A percentile compares a stretch with the other conserved stretches of the same genome.
phyloP scores from a whole-genome alignment of 345 rosid genomes.

The Bruguiera gymnorhiza region DNA sequence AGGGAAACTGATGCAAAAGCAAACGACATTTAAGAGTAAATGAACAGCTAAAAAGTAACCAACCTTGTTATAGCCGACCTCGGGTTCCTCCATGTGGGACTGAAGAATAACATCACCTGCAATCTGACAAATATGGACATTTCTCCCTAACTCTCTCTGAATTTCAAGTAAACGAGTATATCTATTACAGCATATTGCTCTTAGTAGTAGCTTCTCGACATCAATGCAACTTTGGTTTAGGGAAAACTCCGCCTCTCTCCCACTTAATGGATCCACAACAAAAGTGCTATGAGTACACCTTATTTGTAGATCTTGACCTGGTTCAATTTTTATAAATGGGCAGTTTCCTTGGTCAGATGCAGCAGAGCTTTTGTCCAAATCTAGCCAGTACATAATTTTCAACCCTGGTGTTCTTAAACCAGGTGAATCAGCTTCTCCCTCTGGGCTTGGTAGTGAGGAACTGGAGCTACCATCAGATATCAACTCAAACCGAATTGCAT shows the following conservation, averaged over 20 bases:
- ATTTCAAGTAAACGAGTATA: slow-evolving; percentile 91
- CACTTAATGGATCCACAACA: slow-evolving; percentile 74
- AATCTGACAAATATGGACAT: slow-evolving; percentile 57
- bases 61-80: slow-evolving; percentile 49
- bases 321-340: slow-evolving; percentile 84
- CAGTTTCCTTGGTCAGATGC: slow-evolving; percentile 48
- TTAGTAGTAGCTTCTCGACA: slow-evolving; percentile 79
- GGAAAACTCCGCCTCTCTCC: slow-evolving; percentile 76
- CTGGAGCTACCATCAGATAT: slow-evolving; percentile 61
- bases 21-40: background rate
- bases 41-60: slow-evolving; percentile 8
- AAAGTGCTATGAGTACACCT: slow-evolving; percentile 74
- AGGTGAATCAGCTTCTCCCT: slow-evolving; percentile 77
- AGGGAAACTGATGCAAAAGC: background rate
- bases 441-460: slow-evolving; percentile 60
- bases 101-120: slow-evolving; percentile 67
- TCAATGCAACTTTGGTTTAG: slow-evolving; percentile 86
- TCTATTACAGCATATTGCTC: slow-evolving; percentile 85
- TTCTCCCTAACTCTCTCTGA: slow-evolving; percentile 80
- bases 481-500: slow-evolving; percentile 79
- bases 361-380: slow-evolving; percentile 57
- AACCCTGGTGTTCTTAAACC: slow-evolving; percentile 80
- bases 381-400: slow-evolving; percentile 81
- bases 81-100: slow-evolving; percentile 49
- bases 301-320: slow-evolving; percentile 77